Percentiles rank a stretch among this genome's conserved stretches.
Evolutionary conservation across 495 filamentous ascomycete genomes (phyloP).

Genomic region (Schizothecium vesticola): DNA sequence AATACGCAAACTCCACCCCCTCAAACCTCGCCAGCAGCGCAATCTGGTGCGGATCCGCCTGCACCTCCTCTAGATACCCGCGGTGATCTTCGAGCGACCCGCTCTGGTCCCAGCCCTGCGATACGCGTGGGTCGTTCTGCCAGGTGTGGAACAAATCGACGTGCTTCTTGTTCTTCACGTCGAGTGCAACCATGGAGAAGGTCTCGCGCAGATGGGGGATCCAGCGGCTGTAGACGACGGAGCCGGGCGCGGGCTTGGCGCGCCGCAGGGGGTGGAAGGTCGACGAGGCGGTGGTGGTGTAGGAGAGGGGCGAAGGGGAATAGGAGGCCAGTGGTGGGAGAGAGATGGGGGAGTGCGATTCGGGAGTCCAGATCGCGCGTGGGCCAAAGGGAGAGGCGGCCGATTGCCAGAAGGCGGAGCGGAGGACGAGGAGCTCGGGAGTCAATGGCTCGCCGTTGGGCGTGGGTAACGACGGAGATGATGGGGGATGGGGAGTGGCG

Average conservation of each 20-base stretch:
- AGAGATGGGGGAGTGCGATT: constrained; percentile 26
- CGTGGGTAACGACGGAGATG: constrained; percentile 8
- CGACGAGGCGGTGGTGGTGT: constrained; percentile 45
- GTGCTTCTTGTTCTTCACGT: constrained; percentile 50
- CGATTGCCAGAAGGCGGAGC: constrained; percentile 62
- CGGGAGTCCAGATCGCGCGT: constrained; percentile 54
- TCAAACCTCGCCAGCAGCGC: constrained; percentile 59
- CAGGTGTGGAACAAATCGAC: constrained; percentile 58
- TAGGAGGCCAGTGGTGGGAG: constrained; percentile 42
- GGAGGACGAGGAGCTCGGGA: constrained; percentile 39
- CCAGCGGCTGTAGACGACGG: constrained; percentile 61
- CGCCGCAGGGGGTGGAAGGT: constrained; percentile 52
- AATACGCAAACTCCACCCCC: constrained; percentile 58
- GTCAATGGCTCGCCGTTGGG: constrained; percentile 8
- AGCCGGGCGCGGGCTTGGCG: constrained; percentile 55
- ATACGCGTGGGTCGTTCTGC: constrained; percentile 68
- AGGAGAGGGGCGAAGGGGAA: constrained; percentile 50
- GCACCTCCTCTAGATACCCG: constrained; percentile 53
- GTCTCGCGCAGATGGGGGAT: constrained; percentile 61
- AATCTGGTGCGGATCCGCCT: constrained; percentile 58
- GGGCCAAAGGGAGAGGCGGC: constrained; percentile 59
- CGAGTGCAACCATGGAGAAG: constrained; percentile 60
- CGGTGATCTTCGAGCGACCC: constrained; percentile 59
- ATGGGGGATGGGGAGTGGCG: constrained; percentile 44
- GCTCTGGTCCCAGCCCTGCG: constrained; percentile 63